These are phyloP conservation scores for Magnusiomyces tetraspermus DNA, from an alignment of 1,139 yeast species.

Conservation along the genomic window DNA sequence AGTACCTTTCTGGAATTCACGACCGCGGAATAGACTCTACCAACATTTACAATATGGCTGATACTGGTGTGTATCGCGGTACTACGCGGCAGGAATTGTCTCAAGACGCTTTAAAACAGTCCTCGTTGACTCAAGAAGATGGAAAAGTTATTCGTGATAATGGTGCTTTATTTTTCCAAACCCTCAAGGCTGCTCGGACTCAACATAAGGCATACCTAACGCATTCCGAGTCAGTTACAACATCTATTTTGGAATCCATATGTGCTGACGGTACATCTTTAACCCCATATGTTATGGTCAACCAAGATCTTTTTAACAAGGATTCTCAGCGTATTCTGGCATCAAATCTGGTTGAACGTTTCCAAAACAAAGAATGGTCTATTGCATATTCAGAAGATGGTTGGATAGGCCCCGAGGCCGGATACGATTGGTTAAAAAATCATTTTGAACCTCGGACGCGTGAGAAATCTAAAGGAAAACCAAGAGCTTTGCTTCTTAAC, in stretches of 20 bases:
- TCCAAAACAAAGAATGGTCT: not conserved
- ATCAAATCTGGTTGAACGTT: not conserved
- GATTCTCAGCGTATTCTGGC: not conserved
- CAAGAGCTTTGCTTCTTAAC: constrained; percentile 4
- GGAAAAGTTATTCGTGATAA: constrained; percentile 43
- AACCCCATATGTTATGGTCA: constrained; percentile 3
- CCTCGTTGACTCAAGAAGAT: constrained; percentile 40
- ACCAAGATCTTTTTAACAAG: not conserved
- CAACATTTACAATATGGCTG: constrained; percentile 6
- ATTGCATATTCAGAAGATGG: not conserved
- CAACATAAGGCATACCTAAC: not conserved
- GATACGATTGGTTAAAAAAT: constrained; percentile 2
- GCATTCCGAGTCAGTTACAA: not conserved
- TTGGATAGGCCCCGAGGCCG: not conserved
- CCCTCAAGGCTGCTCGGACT: not conserved
- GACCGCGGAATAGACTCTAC: constrained; percentile 3
- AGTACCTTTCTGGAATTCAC: constrained; percentile 5
- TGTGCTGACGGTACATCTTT: constrained; percentile 8
- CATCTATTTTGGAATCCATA: not conserved
- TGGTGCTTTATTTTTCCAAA: not conserved
- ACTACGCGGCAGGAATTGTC: not conserved
- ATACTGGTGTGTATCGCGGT: not conserved
- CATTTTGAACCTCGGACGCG: constrained; percentile 6
- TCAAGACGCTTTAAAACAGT: constrained; percentile 7
- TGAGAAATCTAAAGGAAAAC: not conserved